A percentile compares a stretch with the other conserved stretches of the same genome.
These are phyloP conservation scores for Acanthamoeba polyphaga DNA, from an alignment of 208 protist genomes.

Conservation along the genomic window DNA sequence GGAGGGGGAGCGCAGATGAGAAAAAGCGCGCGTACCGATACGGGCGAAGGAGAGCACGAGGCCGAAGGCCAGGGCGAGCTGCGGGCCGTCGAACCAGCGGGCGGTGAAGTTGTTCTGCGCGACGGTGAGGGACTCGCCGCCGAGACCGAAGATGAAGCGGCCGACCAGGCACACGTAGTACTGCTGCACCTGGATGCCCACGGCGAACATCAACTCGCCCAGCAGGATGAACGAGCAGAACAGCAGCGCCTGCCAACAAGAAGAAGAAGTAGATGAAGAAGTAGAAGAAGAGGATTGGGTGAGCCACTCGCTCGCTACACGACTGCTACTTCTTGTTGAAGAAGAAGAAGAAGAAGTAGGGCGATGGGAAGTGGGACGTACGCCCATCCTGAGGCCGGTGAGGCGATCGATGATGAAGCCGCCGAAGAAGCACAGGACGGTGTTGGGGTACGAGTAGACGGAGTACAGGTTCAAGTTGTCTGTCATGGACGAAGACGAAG, in stretches of 20 bases:
- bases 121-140: constrained; percentile 92
- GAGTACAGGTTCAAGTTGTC: constrained; percentile 91
- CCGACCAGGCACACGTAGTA: constrained; percentile 91
- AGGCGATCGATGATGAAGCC: constrained; percentile 94
- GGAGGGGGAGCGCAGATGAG: no score
- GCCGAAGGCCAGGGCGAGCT: constrained; percentile 94
- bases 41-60: constrained; percentile 94
- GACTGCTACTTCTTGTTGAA: background rate
- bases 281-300: background rate
- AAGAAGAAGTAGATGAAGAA: background rate
- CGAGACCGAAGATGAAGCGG: constrained; percentile 94
- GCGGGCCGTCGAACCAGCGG: constrained; percentile 93
- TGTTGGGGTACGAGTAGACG: constrained; percentile 95
- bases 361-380: background rate
- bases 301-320: background rate
- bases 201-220: constrained; percentile 91
- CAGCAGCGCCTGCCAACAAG: constrained; percentile 89
- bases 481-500: background rate
- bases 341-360: background rate
- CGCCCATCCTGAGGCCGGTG: constrained; percentile 88
- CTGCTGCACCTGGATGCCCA: constrained; percentile 84
- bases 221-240: constrained; percentile 90
- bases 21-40: constrained; percentile 79
- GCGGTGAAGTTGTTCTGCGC: constrained; percentile 94
- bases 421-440: constrained; percentile 91